Percentiles rank a stretch among this genome's conserved stretches.
Evolutionary conservation across 352 stramenopile species (phyloP).

Genomic region (Pythium folliculosum): DNA sequence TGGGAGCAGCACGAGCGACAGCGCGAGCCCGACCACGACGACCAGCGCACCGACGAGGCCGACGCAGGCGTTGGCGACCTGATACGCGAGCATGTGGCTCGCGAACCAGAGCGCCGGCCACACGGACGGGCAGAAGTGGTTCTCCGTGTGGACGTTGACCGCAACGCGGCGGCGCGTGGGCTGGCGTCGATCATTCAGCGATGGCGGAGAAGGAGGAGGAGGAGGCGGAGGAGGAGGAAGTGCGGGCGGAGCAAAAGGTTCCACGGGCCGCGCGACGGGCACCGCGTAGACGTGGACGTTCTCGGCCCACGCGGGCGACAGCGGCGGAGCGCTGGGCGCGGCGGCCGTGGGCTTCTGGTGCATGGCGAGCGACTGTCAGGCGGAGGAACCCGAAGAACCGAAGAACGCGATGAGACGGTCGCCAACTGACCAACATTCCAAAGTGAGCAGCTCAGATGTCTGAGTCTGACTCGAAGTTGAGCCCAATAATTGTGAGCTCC

Average conservation of each 20-base stretch:
- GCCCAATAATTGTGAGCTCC: conserved; percentile 38
- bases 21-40: conserved; percentile 12
- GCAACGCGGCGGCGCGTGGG: not conserved
- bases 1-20: conserved; percentile 41
- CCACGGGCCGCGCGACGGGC: conserved; percentile 1
- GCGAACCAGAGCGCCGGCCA: conserved; percentile 12
- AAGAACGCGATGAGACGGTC: too few relatives aligned
- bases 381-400: too few relatives aligned
- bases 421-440: too few relatives aligned
- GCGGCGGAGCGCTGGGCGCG: conserved; percentile 18
- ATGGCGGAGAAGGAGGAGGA: not conserved
- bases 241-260: not conserved
- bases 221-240: not conserved
- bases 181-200: not conserved
- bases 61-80: conserved; percentile 17
- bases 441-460: conserved; percentile 45
- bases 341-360: not conserved
- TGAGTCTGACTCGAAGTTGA: conserved; percentile 51
- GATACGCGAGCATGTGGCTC: conserved; percentile 4
- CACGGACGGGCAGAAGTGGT: conserved; percentile 4
- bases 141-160: not conserved
- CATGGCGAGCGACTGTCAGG: too few relatives aligned
- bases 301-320: not conserved
- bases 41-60: conserved; percentile 9
- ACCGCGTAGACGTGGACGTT: conserved; percentile 10